Evolutionary conservation across 2,329 filamentous ascomycete genomes (phyloP).

Genomic region (Pseudogymnoascus sp.): DNA sequence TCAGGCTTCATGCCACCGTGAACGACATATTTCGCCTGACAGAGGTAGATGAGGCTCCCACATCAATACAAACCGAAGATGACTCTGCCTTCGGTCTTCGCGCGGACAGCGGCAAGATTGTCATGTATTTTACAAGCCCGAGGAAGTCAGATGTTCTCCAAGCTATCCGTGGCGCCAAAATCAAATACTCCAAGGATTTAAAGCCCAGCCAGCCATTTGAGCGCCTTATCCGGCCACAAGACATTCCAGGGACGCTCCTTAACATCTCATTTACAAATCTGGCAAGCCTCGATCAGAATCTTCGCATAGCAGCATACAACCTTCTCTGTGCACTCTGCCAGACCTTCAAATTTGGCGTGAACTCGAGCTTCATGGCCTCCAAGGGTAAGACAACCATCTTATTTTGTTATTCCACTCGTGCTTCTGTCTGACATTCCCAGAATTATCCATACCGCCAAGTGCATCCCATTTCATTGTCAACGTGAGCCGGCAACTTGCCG

Average conservation of each 20-base stretch:
- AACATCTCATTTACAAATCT: slow-evolving; percentile 61
- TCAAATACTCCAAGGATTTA: slow-evolving; percentile 55
- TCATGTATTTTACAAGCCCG: slow-evolving; percentile 63
- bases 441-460: slow-evolving; percentile 54
- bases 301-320: slow-evolving; percentile 59
- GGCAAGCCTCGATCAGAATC: slow-evolving; percentile 49
- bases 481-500: slow-evolving; percentile 55
- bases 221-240: slow-evolving; percentile 58
- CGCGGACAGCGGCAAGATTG: slow-evolving; percentile 60
- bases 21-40: slow-evolving; percentile 63
- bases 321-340: slow-evolving; percentile 57
- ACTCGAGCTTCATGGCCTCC: slow-evolving; percentile 51
- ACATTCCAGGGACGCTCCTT: slow-evolving; percentile 60
- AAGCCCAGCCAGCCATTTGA: slow-evolving; percentile 54
- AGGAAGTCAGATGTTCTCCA: slow-evolving; percentile 56
- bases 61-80: slow-evolving; percentile 55
- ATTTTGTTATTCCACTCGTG: background rate
- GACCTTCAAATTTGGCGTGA: slow-evolving; percentile 57
- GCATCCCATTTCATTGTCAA: slow-evolving; percentile 56
- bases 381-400: slow-evolving; percentile 38
- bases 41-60: slow-evolving; percentile 59
- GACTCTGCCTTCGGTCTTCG: slow-evolving; percentile 59
- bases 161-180: slow-evolving; percentile 53
- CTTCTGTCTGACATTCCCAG: slow-evolving; percentile 30
- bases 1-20: slow-evolving; percentile 53